Evolutionary conservation across 23 red algal species (phyloP).

Genomic region (Gracilaria gracilis): DNA sequence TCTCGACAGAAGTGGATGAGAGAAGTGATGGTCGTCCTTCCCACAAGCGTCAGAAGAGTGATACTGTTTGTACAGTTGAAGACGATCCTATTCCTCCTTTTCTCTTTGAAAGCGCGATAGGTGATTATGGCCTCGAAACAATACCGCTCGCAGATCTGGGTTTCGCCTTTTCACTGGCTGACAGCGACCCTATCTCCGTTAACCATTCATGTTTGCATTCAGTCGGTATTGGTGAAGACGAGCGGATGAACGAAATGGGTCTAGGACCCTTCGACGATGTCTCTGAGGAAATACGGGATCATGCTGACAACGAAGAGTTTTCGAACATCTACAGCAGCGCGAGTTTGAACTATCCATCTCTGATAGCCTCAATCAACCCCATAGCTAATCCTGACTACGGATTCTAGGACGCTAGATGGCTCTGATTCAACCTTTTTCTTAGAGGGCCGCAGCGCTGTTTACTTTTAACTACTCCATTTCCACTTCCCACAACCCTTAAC

Average conservation of each 20-base stretch:
- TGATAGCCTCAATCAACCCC: constrained; percentile 60
- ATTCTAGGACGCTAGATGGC: constrained; percentile 18
- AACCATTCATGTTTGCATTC: constrained; percentile 23
- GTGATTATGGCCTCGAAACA: constrained; percentile 45
- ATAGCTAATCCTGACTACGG: constrained; percentile 61
- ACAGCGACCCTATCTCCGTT: constrained; percentile 4
- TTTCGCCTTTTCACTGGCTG: constrained; percentile 14
- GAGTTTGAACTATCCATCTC: constrained; percentile 43
- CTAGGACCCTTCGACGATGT: constrained; percentile 4
- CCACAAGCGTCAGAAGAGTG: constrained; percentile 43
- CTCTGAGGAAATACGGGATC: constrained; percentile 1
- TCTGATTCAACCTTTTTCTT: constrained; percentile 21
- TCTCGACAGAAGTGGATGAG: neutral
- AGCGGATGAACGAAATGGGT: constrained; percentile 11
- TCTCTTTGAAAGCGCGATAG: constrained; percentile 31
- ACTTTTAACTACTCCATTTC: neutral
- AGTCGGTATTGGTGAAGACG: constrained; percentile 15
- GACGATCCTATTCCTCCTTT: constrained; percentile 38
- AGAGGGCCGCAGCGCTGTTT: neutral
- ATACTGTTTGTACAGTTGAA: constrained; percentile 22
- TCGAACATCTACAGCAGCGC: constrained; percentile 38
- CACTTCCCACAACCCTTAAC: constrained; percentile 4
- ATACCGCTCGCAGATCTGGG: constrained; percentile 41
- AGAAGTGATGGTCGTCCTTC: constrained; percentile 20
- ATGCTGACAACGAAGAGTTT: constrained; percentile 16